These are phyloP conservation scores for Saccharum hybrid DNA, from an alignment of 202 grass and related monocot species.

Conservation along the genomic window DNA sequence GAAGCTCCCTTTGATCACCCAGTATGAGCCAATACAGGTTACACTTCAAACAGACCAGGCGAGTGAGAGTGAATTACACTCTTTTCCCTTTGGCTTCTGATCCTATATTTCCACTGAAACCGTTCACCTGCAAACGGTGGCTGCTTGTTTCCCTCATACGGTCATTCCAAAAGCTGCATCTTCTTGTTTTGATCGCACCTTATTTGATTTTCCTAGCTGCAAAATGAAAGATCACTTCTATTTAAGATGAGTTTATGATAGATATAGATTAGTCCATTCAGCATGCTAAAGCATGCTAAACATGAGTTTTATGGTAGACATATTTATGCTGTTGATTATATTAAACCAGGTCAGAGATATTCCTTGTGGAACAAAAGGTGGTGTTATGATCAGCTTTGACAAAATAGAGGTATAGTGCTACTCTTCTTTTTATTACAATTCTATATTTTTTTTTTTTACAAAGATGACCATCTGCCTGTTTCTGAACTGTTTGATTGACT, in stretches of 20 bases:
- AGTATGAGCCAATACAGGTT: conserved; percentile 96
- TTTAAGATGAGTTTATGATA: conserved; percentile 5
- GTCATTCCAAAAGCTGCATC: background rate
- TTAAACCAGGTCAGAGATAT: conserved; percentile 90
- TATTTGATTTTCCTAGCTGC: conserved; percentile 22
- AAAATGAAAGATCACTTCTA: conserved; percentile 3
- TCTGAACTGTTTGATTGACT: conserved; percentile 32
- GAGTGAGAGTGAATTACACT: conserved; percentile 55
- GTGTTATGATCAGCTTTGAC: conserved; percentile 99
- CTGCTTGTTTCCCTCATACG: background rate
- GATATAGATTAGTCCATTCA: conserved; percentile 19
- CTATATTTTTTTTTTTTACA: background rate
- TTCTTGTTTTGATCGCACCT: conserved; percentile 19
- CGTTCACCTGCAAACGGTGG: conserved; percentile 7
- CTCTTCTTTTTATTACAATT: conserved; percentile 3
- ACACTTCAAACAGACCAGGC: conserved; percentile 97
- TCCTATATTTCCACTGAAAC: conserved; percentile 23
- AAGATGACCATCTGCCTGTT: conserved; percentile 11
- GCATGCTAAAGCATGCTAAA: conserved; percentile 8
- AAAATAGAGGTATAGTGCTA: conserved; percentile 86
- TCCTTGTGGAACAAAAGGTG: conserved; percentile 98
- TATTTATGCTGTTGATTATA: conserved; percentile 20
- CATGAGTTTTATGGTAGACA: conserved; percentile 15
- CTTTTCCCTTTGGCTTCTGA: conserved; percentile 13
- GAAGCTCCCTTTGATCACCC: conserved; percentile 87